phyloP scores from a whole-genome alignment of 1,284 basidiomycete species.

The Wallemia mellicola region DNA sequence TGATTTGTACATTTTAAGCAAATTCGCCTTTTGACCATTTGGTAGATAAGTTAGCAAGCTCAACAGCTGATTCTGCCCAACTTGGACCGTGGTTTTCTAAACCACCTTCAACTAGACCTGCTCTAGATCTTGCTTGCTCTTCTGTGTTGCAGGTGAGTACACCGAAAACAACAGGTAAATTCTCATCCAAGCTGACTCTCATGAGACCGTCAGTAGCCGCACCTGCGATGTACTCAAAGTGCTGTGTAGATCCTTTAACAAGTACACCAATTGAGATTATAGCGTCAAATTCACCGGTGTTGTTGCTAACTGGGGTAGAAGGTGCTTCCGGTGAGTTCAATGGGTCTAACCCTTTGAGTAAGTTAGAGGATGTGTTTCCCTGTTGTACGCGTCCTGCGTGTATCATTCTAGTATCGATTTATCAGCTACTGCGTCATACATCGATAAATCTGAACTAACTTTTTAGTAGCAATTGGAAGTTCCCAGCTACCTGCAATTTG shows the following conservation, averaged over 20 bases:
- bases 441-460: slow-evolving; percentile 16
- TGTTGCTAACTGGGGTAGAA: slow-evolving; percentile 10
- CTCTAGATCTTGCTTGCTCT: slow-evolving; percentile 37
- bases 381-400: neutral
- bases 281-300: slow-evolving; percentile 36
- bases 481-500: slow-evolving; percentile 82
- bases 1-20: neutral
- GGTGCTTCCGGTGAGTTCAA: neutral
- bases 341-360: neutral
- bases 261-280: slow-evolving; percentile 89
- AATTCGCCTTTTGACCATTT: neutral
- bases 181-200: slow-evolving; percentile 71
- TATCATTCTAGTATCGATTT: neutral
- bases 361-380: neutral
- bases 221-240: slow-evolving; percentile 95
- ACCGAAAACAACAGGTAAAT: slow-evolving; percentile 86
- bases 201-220: slow-evolving; percentile 73
- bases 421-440: neutral
- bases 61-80: neutral
- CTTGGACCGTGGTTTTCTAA: neutral
- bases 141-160: slow-evolving; percentile 78
- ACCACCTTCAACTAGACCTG: neutral
- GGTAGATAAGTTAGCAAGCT: neutral
- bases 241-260: slow-evolving; percentile 91
- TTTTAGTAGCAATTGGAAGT: slow-evolving; percentile 60